Evolutionary conservation across 257 asterid species (phyloP).

Genomic region (Solanum bulbocastanum): DNA sequence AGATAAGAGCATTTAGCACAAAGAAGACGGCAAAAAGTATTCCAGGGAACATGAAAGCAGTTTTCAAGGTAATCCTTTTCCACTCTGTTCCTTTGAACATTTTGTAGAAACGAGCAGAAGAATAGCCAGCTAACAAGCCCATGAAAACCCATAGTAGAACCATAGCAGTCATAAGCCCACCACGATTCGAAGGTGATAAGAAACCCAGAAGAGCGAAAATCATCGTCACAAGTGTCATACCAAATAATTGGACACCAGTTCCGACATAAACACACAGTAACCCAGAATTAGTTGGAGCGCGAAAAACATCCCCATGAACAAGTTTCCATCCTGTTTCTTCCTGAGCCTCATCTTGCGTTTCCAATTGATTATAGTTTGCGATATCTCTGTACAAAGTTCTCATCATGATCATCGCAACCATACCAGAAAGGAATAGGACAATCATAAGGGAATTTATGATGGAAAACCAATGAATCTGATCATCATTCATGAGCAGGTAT

Average conservation of each 20-base stretch:
- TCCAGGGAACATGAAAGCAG: constrained; percentile 88
- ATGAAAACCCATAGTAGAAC: constrained; percentile 87
- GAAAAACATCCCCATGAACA: constrained; percentile 79
- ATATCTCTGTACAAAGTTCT: constrained; percentile 84
- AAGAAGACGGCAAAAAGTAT: constrained; percentile 61
- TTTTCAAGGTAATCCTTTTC: constrained; percentile 73
- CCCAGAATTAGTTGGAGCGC: constrained; percentile 62
- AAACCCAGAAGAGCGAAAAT: constrained; percentile 72
- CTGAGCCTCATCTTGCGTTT: constrained; percentile 87
- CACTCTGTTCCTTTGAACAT: constrained; percentile 79
- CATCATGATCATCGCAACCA: constrained; percentile 98
- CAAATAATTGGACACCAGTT: constrained; percentile 73
- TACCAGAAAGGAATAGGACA: constrained; percentile 88
- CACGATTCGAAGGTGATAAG: constrained; percentile 85
- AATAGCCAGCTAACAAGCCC: constrained; percentile 81
- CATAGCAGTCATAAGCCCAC: constrained; percentile 93
- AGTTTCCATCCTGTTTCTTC: constrained; percentile 95
- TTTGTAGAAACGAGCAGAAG: constrained; percentile 73
- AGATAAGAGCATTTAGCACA: constrained; percentile 64
- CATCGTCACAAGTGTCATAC: constrained; percentile 86
- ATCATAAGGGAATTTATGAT: constrained; percentile 89
- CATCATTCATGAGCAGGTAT: constrained; percentile 87
- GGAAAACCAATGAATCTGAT: constrained; percentile 92
- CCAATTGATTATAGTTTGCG: constrained; percentile 81
- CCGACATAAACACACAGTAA: constrained; percentile 74